phyloP scores from a whole-genome alignment of 768 basidiomycete genomes.

The Mycena maculata region DNA sequence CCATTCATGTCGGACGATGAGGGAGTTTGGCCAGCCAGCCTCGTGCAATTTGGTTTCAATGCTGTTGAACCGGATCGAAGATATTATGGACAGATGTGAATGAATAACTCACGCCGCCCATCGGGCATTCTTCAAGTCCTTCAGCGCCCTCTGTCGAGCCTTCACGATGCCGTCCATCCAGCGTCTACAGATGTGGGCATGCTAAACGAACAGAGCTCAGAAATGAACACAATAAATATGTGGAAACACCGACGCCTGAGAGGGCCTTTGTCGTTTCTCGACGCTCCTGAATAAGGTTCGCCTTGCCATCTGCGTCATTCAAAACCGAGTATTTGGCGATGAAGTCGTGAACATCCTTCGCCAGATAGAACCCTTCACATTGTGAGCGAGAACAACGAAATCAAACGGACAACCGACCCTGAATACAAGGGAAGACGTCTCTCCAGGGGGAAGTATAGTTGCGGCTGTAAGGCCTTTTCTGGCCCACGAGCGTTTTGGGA shows the following conservation, averaged over 20 bases:
- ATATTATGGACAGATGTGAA: neutral
- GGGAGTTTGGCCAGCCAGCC: conserved; percentile 7
- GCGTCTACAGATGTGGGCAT: neutral
- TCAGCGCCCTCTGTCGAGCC: neutral
- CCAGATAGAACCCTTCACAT: conserved; percentile 15
- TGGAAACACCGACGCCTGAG: conserved; percentile 3
- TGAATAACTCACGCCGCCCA: conserved; percentile 1
- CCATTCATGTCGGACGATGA: neutral
- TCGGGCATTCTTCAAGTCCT: neutral
- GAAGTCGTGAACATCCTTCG: conserved; percentile 1
- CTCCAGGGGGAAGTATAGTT: neutral
- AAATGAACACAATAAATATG: neutral
- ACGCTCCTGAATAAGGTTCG: conserved; percentile 6
- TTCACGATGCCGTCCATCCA: conserved; percentile 8
- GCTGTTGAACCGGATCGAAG: neutral
- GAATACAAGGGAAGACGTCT: conserved; percentile 6
- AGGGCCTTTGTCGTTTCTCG: conserved; percentile 7
- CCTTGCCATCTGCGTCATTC: neutral
- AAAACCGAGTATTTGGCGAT: neutral
- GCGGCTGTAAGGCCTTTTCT: neutral
- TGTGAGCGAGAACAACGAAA: neutral
- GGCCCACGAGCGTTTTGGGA: neutral
- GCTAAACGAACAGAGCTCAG: neutral
- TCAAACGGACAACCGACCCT: neutral
- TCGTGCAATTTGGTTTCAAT: conserved; percentile 16